Conservation (phyloP, 2,329 filamentous ascomycete genomes). For the Bisporella sp. region DNA sequence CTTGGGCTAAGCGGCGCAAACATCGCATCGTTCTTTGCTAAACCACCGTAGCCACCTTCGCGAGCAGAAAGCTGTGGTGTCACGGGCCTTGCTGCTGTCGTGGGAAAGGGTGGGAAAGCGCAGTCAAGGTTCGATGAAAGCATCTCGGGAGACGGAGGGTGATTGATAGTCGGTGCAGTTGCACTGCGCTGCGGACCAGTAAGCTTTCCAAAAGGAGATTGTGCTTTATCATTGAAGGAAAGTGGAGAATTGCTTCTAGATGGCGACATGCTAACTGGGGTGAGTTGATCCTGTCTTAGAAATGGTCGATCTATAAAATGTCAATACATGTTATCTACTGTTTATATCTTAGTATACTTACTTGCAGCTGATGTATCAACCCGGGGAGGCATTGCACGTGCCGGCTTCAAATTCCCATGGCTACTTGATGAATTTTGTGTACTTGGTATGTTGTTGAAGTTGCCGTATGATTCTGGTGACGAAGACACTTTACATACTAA, state of each 20-base stretch:
- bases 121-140: slow-evolving; percentile 38
- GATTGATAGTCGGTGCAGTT: slow-evolving; percentile 29
- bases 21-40: slow-evolving; percentile 30
- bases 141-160: slow-evolving; percentile 37
- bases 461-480: slow-evolving; percentile 19
- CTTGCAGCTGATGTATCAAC: slow-evolving; percentile 48
- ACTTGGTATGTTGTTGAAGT: slow-evolving; percentile 18
- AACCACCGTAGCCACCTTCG: slow-evolving; percentile 8
- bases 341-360: slow-evolving; percentile 27
- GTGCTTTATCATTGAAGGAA: slow-evolving; percentile 42
- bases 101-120: slow-evolving; percentile 47
- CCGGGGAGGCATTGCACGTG: slow-evolving; percentile 35
- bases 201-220: slow-evolving; percentile 31
- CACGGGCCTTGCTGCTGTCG: slow-evolving; percentile 24
- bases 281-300: slow-evolving; percentile 50
- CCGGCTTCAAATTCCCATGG: slow-evolving; percentile 28
- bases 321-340: slow-evolving; percentile 1
- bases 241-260: slow-evolving; percentile 58
- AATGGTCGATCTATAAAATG: slow-evolving; percentile 43
- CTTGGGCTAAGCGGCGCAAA: slow-evolving; percentile 44
- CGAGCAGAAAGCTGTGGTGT: slow-evolving; percentile 12
- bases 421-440: slow-evolving; percentile 18
- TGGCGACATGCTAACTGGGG: slow-evolving; percentile 54
- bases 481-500: slow-evolving; percentile 20
- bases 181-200: slow-evolving; percentile 28